These are phyloP conservation scores for Cladosporium sp. DNA, from an alignment of 2,329 filamentous ascomycete genomes.

Conservation along the genomic window DNA sequence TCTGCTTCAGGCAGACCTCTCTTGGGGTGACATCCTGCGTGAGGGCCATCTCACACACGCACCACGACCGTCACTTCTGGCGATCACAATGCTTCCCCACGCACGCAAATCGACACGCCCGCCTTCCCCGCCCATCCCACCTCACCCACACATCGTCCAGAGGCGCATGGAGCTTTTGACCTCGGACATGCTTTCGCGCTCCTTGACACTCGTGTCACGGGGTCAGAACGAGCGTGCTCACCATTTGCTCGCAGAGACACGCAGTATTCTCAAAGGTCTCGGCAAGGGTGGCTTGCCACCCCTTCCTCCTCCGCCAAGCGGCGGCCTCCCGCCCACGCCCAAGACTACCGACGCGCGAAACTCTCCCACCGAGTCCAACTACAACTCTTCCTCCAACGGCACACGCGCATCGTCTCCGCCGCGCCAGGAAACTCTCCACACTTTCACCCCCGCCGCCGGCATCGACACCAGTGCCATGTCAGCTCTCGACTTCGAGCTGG, in stretches of 20 bases:
- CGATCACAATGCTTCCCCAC: constrained; percentile 85
- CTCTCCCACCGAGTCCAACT: constrained; percentile 18
- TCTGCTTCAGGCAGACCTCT: constrained; percentile 87
- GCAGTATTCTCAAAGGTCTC: constrained; percentile 90
- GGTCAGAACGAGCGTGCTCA: constrained; percentile 91
- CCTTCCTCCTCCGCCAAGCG: constrained; percentile 52
- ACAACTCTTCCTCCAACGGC: constrained; percentile 13
- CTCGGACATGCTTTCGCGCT: constrained; percentile 93
- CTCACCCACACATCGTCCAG: constrained; percentile 91
- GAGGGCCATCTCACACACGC: constrained; percentile 82
- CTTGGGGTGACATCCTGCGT: constrained; percentile 85
- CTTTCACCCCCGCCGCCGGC: constrained; percentile 58
- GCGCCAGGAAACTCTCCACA: constrained; percentile 33
- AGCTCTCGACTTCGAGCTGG: constrained; percentile 84
- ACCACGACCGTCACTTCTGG: constrained; percentile 80
- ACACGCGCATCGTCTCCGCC: constrained; percentile 36
- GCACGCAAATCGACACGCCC: constrained; percentile 33
- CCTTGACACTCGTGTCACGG: constrained; percentile 80
- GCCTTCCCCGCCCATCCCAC: constrained; percentile 74
- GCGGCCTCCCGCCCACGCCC: constrained; percentile 33
- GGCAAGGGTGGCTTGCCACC: constrained; percentile 92
- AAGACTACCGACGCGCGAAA: constrained; percentile 13
- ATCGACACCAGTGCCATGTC: constrained; percentile 77
- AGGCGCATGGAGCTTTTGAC: constrained; percentile 95
- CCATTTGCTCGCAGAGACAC: constrained; percentile 85